Evolutionary conservation across 805 yeast genomes (phyloP).

Genomic region (Lachancea lanzarotensis): DNA sequence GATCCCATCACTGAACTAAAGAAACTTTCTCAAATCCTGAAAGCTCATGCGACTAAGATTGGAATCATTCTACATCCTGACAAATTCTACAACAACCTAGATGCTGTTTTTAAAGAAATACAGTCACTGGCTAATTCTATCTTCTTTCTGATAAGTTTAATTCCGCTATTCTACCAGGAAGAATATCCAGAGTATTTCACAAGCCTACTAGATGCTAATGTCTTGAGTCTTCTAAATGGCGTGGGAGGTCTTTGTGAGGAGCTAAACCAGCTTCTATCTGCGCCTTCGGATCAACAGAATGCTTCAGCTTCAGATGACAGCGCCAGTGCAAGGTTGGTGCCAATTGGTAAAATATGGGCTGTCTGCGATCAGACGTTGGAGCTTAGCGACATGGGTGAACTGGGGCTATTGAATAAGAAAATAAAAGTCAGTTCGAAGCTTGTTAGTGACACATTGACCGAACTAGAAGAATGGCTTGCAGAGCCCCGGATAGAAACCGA

Average conservation of each 20-base stretch:
- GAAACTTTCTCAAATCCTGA: constrained; percentile 53
- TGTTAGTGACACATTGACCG: constrained; percentile 58
- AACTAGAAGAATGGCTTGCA: constrained; percentile 62
- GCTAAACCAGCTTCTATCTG: constrained; percentile 12
- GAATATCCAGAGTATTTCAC: constrained; percentile 16
- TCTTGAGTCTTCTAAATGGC: constrained; percentile 22
- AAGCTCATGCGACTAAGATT: constrained; percentile 72
- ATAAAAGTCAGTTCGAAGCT: constrained; percentile 34
- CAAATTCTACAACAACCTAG: constrained; percentile 15
- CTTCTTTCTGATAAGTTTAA: constrained; percentile 21
- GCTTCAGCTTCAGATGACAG: constrained; percentile 6
- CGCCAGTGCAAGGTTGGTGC: constrained; percentile 40
- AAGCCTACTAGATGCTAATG: constrained; percentile 15
- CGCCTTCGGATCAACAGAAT: not conserved
- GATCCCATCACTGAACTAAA: constrained; percentile 41
- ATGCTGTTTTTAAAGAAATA: constrained; percentile 26
- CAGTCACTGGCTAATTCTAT: constrained; percentile 22
- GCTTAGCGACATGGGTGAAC: constrained; percentile 43
- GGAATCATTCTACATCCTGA: constrained; percentile 29
- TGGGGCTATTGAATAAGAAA: constrained; percentile 45
- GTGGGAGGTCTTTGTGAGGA: constrained; percentile 19
- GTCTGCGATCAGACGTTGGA: constrained; percentile 45
- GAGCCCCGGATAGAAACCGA: constrained; percentile 43
- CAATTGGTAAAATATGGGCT: constrained; percentile 70
- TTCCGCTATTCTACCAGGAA: constrained; percentile 27